Conservation (phyloP, 345 rosid genomes). For the Zanthoxylum bungeanum region DNA sequence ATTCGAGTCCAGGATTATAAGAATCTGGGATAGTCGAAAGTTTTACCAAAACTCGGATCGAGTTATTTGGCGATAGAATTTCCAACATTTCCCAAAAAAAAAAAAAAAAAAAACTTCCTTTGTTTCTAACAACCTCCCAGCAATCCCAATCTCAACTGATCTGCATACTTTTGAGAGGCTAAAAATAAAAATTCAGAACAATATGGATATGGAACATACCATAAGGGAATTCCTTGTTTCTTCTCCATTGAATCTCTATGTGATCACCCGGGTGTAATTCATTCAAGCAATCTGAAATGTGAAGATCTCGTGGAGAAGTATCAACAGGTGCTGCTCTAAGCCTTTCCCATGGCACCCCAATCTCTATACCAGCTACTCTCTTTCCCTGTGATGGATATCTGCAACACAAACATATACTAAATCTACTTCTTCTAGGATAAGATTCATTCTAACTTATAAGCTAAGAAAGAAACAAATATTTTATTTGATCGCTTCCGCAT, state of each 20-base stretch:
- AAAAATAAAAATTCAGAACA: too few relatives aligned
- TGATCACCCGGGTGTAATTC: slow-evolving; percentile 82
- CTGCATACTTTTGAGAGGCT: neutral
- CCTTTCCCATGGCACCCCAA: slow-evolving; percentile 72
- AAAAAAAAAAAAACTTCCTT: too few relatives aligned
- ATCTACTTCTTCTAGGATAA: neutral
- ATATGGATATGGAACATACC: too few relatives aligned
- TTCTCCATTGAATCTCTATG: slow-evolving; percentile 96
- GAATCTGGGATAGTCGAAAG: too few relatives aligned
- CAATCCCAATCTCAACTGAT: neutral
- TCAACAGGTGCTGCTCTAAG: slow-evolving; percentile 71
- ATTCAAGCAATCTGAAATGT: slow-evolving; percentile 57
- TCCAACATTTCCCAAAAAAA: too few relatives aligned
- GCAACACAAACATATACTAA: slow-evolving; percentile 12
- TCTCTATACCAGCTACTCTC: slow-evolving; percentile 59
- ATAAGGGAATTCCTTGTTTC: slow-evolving; percentile 73
- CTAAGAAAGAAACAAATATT: too few relatives aligned
- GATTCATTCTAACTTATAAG: neutral
- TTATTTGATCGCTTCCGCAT: too few relatives aligned
- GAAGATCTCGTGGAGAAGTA: slow-evolving; percentile 65
- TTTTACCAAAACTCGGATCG: too few relatives aligned
- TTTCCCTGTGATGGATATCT: slow-evolving; percentile 88
- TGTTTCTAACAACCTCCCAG: too few relatives aligned
- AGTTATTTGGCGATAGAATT: too few relatives aligned
- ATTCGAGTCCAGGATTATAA: too few relatives aligned